phyloP scores from a whole-genome alignment of 2,329 filamentous ascomycete genomes.

The Fusarium mangiferae region DNA sequence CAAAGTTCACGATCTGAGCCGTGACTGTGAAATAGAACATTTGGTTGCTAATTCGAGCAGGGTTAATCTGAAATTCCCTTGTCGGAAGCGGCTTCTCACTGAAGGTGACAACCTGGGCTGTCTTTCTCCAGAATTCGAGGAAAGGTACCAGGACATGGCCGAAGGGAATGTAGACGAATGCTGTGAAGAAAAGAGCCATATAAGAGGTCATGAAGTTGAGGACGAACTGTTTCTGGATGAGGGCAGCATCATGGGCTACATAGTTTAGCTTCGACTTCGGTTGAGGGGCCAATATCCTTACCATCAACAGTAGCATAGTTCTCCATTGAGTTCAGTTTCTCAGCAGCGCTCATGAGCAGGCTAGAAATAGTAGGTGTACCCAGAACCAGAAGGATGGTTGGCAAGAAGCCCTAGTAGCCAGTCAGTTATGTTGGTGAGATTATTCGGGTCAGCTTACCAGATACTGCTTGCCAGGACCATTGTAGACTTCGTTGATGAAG shows the following conservation, averaged over 20 bases:
- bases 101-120: constrained; percentile 79
- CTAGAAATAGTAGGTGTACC: constrained; percentile 82
- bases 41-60: constrained; percentile 84
- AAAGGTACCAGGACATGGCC: constrained; percentile 85
- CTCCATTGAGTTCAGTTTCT: constrained; percentile 81
- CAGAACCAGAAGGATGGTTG: constrained; percentile 86
- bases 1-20: constrained; percentile 88
- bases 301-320: constrained; percentile 90
- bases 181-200: constrained; percentile 88
- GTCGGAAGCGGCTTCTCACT: constrained; percentile 76
- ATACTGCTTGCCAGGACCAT: constrained; percentile 85
- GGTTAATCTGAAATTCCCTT: constrained; percentile 81
- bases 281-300: constrained; percentile 43
- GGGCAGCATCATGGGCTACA: constrained; percentile 78
- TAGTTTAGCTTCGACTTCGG: constrained; percentile 10
- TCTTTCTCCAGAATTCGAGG: constrained; percentile 81
- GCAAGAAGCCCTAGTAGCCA: constrained; percentile 77
- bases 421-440: not conserved
- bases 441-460: constrained; percentile 64
- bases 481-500: constrained; percentile 94
- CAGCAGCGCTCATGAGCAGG: constrained; percentile 80
- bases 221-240: constrained; percentile 93
- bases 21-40: constrained; percentile 97
- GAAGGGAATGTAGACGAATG: constrained; percentile 95
- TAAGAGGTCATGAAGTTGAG: constrained; percentile 98